phyloP scores from a whole-genome alignment of 2,329 filamentous ascomycete genomes.

The Nigrograna mackinnonii region DNA sequence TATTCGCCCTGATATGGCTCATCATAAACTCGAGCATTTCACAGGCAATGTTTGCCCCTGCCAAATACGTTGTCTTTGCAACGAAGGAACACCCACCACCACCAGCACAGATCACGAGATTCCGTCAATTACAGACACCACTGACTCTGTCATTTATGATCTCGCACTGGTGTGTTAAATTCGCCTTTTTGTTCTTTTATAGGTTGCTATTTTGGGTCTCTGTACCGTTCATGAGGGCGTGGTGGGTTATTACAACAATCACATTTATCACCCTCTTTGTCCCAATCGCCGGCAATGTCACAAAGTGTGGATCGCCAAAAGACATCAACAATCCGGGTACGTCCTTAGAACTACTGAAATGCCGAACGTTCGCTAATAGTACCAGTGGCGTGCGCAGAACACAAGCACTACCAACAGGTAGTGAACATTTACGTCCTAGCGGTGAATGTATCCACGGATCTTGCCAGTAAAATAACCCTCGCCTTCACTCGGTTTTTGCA shows the following conservation, averaged over 20 bases:
- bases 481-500: not conserved
- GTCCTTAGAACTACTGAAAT: not conserved
- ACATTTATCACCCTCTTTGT: not conserved
- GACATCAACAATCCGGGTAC: constrained; percentile 5
- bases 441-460: not conserved
- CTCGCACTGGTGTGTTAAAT: constrained; percentile 4
- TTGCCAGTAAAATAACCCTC: not conserved
- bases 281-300: constrained; percentile 1
- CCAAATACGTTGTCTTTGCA: not conserved
- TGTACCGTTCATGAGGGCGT: constrained; percentile 2
- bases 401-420: not conserved
- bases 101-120: not conserved
- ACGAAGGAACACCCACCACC: constrained; percentile 1
- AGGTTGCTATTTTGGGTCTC: constrained; percentile 7
- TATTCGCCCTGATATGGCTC: constrained; percentile 6
- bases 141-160: constrained; percentile 5
- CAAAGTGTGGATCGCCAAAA: constrained; percentile 2
- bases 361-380: not conserved
- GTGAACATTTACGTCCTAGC: not conserved
- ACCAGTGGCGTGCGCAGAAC: not conserved
- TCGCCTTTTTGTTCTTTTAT: constrained; percentile 8
- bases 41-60: constrained; percentile 5
- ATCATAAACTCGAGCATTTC: constrained; percentile 3
- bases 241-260: constrained; percentile 5
- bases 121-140: constrained; percentile 7